phyloP scores from a whole-genome alignment of 345 rosid genomes.

The Rubroshorea leprosula region DNA sequence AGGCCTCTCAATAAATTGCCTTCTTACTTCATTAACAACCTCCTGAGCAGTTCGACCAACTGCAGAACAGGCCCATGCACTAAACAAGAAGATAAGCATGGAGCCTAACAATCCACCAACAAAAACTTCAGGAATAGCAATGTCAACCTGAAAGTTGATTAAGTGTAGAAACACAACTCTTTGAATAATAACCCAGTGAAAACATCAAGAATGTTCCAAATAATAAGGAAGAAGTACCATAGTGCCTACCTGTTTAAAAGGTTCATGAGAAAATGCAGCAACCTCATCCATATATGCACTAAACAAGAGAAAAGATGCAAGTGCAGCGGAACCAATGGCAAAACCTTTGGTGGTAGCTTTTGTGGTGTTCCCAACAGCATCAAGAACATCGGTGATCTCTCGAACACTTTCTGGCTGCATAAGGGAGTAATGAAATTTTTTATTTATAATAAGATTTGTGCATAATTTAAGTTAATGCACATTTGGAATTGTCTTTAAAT shows the following conservation, averaged over 20 bases:
- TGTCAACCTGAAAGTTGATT: constrained; percentile 69
- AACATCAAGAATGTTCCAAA: not conserved
- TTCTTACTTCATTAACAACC: constrained; percentile 97
- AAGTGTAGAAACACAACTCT: not conserved
- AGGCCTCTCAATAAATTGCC: constrained; percentile 98
- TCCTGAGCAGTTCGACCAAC: constrained; percentile 99
- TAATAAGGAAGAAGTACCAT: constrained; percentile 2
- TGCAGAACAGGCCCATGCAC: constrained; percentile 96
- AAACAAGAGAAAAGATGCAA: constrained; percentile 96
- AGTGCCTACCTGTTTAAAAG: constrained; percentile 71
- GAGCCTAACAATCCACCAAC: constrained; percentile 93
- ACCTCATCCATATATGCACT: constrained; percentile 99
- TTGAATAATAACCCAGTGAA: not conserved
- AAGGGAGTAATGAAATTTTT: constrained; percentile 4
- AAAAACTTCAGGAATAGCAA: constrained; percentile 94
- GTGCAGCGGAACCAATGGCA: constrained; percentile 99
- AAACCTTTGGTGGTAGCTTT: constrained; percentile 99
- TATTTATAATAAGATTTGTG: not conserved
- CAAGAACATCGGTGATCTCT: constrained; percentile 94
- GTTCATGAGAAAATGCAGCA: constrained; percentile 60
- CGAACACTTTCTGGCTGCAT: constrained; percentile 92
- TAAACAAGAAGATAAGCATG: constrained; percentile 91
- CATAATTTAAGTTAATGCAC: not conserved
- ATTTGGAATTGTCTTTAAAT: not conserved
- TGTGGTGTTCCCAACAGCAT: constrained; percentile 99